These are phyloP conservation scores for Arabis hirsuta DNA, from an alignment of 345 rosid species.

Conservation along the genomic window DNA sequence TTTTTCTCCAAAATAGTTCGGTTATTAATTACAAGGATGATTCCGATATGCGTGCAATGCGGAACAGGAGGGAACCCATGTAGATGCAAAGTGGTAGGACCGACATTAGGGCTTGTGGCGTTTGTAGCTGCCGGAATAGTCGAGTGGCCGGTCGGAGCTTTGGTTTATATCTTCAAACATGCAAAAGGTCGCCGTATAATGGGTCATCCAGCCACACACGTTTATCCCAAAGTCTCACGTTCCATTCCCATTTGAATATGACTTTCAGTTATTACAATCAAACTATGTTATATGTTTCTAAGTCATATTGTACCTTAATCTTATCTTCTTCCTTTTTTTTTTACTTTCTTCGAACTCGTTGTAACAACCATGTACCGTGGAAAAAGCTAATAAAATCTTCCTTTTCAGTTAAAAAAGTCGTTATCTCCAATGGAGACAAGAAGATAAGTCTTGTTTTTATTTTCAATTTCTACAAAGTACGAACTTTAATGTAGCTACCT, in stretches of 20 bases:
- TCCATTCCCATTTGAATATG: constrained; percentile 62
- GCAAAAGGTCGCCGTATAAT: constrained; percentile 75
- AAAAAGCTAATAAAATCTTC: constrained; percentile 1
- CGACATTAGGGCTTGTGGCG: constrained; percentile 79
- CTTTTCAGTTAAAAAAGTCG: background rate
- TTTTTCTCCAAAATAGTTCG: background rate
- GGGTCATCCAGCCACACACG: constrained; percentile 84
- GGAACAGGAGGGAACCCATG: constrained; percentile 73
- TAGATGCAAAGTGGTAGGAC: constrained; percentile 89
- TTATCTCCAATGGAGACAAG: background rate
- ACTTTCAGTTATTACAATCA: constrained; percentile 1
- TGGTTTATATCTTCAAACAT: constrained; percentile 74
- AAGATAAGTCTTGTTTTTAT: too few relatives aligned
- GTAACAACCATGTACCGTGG: background rate
- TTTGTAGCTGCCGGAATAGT: constrained; percentile 67
- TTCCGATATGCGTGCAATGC: constrained; percentile 78
- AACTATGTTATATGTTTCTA: background rate
- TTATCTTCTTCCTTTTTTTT: background rate
- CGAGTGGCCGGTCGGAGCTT: constrained; percentile 91
- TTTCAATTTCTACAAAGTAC: too few relatives aligned
- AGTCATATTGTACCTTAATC: constrained; percentile 24
- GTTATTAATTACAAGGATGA: constrained; percentile 2
- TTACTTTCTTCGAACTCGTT: background rate
- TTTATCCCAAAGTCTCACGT: constrained; percentile 63
- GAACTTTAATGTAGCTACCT: too few relatives aligned